A percentile compares a stretch with the other conserved stretches of the same genome.
These are phyloP conservation scores for Plasmopara muralis DNA, from an alignment of 352 stramenopile species.

Conservation along the genomic window DNA sequence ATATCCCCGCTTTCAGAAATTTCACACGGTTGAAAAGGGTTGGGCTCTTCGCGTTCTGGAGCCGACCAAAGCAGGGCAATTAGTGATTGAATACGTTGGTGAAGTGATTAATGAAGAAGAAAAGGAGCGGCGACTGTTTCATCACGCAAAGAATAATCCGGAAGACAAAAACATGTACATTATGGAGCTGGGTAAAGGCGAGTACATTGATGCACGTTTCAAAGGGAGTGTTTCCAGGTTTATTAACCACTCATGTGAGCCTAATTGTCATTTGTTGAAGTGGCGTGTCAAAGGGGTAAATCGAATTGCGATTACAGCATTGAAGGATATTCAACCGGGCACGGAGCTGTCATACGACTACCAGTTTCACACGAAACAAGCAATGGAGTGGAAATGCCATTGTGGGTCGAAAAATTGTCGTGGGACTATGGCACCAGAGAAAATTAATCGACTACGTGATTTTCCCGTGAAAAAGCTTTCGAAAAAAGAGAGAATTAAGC, in stretches of 20 bases:
- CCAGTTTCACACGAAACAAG: constrained; percentile 87
- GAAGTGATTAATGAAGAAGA: constrained; percentile 92
- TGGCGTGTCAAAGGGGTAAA: constrained; percentile 92
- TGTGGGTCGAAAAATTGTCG: constrained; percentile 76
- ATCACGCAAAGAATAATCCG: constrained; percentile 81
- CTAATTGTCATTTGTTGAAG: constrained; percentile 92
- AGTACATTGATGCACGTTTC: constrained; percentile 93
- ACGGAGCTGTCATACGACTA: constrained; percentile 95
- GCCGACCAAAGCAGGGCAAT: constrained; percentile 67
- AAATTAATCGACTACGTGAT: constrained; percentile 43
- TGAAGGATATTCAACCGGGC: constrained; percentile 83
- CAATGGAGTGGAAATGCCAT: constrained; percentile 84
- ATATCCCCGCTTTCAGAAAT: constrained; percentile 66
- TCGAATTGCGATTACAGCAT: constrained; percentile 89
- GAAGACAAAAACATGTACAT: constrained; percentile 97
- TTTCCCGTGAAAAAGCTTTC: constrained; percentile 53
- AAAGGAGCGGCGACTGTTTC: constrained; percentile 81
- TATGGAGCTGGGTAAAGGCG: constrained; percentile 88
- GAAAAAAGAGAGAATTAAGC: constrained; percentile 72
- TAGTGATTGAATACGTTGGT: constrained; percentile 93
- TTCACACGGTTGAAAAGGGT: constrained; percentile 84
- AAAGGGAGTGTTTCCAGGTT: constrained; percentile 93
- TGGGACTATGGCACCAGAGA: constrained; percentile 82
- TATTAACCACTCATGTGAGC: constrained; percentile 97
- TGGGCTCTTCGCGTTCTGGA: constrained; percentile 86